A percentile compares a stretch with the other conserved stretches of the same genome.
Evolutionary conservation across 306 rosid species (phyloP).

Genomic region (apple (Malus domestica)): DNA sequence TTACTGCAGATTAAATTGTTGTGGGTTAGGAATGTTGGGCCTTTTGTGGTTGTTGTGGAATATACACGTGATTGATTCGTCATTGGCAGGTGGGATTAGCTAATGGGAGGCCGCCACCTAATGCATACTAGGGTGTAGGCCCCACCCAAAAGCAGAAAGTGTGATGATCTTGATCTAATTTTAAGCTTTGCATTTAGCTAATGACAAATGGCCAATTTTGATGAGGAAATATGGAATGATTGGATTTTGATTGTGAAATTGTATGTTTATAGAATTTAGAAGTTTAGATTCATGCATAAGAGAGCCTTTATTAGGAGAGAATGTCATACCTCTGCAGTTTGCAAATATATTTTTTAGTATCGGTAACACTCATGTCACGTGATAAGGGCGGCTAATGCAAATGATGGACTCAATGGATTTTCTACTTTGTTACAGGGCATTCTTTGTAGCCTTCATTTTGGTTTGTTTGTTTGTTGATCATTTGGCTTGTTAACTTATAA

Average conservation of each 20-base stretch:
- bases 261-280: too few relatives aligned
- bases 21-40: background rate
- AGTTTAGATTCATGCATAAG: background rate
- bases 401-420: background rate
- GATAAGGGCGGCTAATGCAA: background rate
- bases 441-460: background rate
- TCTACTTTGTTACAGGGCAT: background rate
- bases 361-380: too few relatives aligned
- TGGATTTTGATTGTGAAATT: background rate
- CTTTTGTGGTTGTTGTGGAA: background rate
- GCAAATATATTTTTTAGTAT: too few relatives aligned
- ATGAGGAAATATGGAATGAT: background rate
- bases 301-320: background rate
- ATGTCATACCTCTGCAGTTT: too few relatives aligned
- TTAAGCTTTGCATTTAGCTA: background rate
- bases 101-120: background rate
- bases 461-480: background rate
- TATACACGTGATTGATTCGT: constrained; percentile 5
- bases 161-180: background rate
- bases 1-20: background rate
- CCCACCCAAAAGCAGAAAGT: background rate
- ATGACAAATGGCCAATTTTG: background rate
- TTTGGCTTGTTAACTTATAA: background rate
- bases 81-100: background rate
- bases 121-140: background rate